Evolutionary conservation across 2,329 filamentous ascomycete genomes (phyloP), one percentile per base, ranked within the genome.

Genomic region (Cercospora sesami): DNA sequence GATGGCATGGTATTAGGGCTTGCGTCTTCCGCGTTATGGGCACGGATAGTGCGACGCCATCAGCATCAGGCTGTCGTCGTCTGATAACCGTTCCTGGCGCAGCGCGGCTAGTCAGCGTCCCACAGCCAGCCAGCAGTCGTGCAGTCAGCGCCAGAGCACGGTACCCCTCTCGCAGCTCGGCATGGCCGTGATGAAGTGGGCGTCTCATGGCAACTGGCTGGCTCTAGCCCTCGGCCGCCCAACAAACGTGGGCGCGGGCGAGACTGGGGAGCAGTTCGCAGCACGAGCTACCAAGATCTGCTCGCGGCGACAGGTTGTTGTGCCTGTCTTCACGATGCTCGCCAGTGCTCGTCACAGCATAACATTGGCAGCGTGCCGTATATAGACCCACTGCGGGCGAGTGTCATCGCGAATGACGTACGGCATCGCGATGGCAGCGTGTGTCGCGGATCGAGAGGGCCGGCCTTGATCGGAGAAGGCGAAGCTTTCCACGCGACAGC

Each of bases 331-430:
- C 51, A 28, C 53, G 26, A 26, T 58, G 53, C n/a, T 6, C 36
- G 16, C 1, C 16, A 16, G 36, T 6, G 36, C 16, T 39, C 36
- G 14, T 30, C 21, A 58, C 21, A 7, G n/a, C 30, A 51, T 4
- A 14, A 48, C 48, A 58, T 64, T 57, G 31, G 61, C 61, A 63
- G 42, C 14, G 16, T 21, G 26, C 31, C 42, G 39, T 55, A 55
- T 39, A 42, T 57, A 55, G 61, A 36, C 61, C 45, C 61, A 39
- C 61, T n/a, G 48, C 10, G 18, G 18, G 60, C 39, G 60, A 66
- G 59, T 21, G 28, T 28, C 33, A 67, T 64, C 61, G 63, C 48
- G 23, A 31, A 63, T 68, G 66, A 68, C 66, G 66, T 68, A 58
- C 33, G 18, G 48, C n/a, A 65, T 65, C 58, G 58, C 26, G 62